Conservation (phyloP, 305 asterid species). For the Fraxinus platypoda region DNA sequence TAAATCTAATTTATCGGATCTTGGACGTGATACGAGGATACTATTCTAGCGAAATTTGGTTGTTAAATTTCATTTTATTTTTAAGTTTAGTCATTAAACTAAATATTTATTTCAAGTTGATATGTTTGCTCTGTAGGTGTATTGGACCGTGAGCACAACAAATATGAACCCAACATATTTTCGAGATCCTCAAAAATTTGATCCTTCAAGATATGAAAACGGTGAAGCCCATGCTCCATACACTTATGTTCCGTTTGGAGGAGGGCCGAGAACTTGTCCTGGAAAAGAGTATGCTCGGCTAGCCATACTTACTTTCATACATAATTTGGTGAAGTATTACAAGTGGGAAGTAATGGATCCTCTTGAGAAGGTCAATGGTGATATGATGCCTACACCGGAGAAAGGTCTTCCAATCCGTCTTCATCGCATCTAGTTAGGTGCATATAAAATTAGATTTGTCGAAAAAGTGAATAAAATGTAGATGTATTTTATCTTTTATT, state of each 20-base stretch:
- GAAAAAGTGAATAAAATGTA: background rate
- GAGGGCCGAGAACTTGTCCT: slow-evolving; percentile 66
- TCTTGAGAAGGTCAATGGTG: slow-evolving; percentile 53
- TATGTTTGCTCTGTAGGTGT: slow-evolving; percentile 29
- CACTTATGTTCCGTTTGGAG: slow-evolving; percentile 54
- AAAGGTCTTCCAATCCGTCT: slow-evolving; percentile 53
- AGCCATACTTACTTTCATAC: slow-evolving; percentile 47
- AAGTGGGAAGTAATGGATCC: slow-evolving; percentile 55
- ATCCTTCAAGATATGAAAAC: slow-evolving; percentile 52
- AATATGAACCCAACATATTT: slow-evolving; percentile 43
- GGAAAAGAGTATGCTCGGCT: slow-evolving; percentile 68
- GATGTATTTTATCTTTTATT: too few species aligned
- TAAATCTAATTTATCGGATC: background rate
- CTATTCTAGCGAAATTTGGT: too few species aligned
- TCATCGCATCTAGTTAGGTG: background rate
- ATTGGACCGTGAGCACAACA: slow-evolving; percentile 60
- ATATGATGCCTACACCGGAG: slow-evolving; percentile 63
- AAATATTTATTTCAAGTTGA: too few species aligned
- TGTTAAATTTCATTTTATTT: too few species aligned
- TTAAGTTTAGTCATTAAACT: too few species aligned
- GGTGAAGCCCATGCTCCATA: slow-evolving; percentile 38
- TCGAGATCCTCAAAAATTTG: slow-evolving; percentile 46
- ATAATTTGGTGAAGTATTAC: slow-evolving; percentile 42
- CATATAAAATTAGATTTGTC: background rate
- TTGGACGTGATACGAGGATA: too few species aligned